Percentiles rank a stretch among this genome's conserved stretches.
Conservation (phyloP, 2,329 filamentous ascomycete species). For the Monilinia aucupariae region DNA sequence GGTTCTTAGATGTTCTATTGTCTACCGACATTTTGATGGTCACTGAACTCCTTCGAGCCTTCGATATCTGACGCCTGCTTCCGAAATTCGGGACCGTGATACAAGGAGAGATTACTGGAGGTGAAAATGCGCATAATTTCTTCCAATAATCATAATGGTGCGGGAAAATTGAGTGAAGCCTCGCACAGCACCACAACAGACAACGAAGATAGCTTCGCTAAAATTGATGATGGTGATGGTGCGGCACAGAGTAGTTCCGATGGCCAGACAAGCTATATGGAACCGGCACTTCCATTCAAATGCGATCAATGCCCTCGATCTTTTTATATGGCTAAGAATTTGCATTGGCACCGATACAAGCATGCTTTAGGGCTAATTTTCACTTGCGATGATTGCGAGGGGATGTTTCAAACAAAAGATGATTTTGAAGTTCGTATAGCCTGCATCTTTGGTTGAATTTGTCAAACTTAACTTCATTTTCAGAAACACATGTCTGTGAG, state of each 20-base stretch:
- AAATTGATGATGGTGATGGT: too few species aligned
- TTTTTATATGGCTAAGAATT: background rate
- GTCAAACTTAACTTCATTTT: background rate
- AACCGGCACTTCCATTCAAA: background rate
- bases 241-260: background rate
- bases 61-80: background rate
- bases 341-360: constrained; percentile 3
- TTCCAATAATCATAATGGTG: too few species aligned
- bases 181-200: too few species aligned
- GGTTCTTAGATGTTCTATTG: background rate
- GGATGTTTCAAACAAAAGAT: constrained; percentile 3
- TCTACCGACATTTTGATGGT: background rate
- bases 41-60: background rate
- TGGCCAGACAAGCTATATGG: background rate
- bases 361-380: background rate
- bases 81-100: background rate
- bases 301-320: background rate
- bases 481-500: background rate
- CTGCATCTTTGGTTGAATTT: background rate
- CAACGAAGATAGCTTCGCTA: background rate
- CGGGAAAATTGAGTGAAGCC: background rate
- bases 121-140: background rate
- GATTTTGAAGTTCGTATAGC: constrained; percentile 3
- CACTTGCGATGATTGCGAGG: background rate
- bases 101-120: background rate